Evolutionary conservation across 2,329 filamentous ascomycete species (phyloP), one percentile per base, ranked within the genome.

Genomic region (Phialophora expanda): DNA sequence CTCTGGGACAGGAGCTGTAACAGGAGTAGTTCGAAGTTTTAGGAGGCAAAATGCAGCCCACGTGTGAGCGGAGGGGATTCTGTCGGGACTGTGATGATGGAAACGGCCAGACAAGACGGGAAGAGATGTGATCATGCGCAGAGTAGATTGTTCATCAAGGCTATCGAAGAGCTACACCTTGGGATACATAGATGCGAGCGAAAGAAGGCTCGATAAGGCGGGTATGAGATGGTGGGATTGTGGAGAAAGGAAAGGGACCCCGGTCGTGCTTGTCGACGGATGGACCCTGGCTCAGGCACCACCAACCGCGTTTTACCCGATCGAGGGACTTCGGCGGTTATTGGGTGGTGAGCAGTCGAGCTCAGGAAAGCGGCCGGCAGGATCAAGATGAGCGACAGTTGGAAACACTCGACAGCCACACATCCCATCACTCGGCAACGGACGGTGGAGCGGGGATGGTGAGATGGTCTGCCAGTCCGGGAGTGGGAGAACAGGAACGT

Each of bases 1-100:
- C 32, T 62, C 66, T 68, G 63, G 63, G n/a, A 63, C 66, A 69
- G 58, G 62, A 66, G 61, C 38, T 69, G 67, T 69, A 69, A 69
- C 67, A 69, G 64, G 67, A 63, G 64, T 26, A 41, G 56, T 44
- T 46, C 48, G 55, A 48, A 14, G 24, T 60, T 38, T 55, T 56
- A 50, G 60, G 61, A 38, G 54, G 41, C 20, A 41, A 28, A 38
- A 41, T 53, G 50, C 41, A 17, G 32, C 20, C 38, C 46, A 34
- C 56, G 56, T 50, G 56, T 34, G 41, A n/a, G 20, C n/a, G 17
- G 22, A 46, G 17, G 1, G n/a, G 32, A 8, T 26, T 26, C 6
- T 20, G 46, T 8, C 26, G 62, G n/a, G 30, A 14, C n/a, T 32
- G 12, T 56, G 34, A 28, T n/a, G 5, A 41, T 59, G 44, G 41